These are phyloP conservation scores for Neostapfia colusana DNA, from an alignment of 176 grass and related monocot genomes.

Conservation along the genomic window DNA sequence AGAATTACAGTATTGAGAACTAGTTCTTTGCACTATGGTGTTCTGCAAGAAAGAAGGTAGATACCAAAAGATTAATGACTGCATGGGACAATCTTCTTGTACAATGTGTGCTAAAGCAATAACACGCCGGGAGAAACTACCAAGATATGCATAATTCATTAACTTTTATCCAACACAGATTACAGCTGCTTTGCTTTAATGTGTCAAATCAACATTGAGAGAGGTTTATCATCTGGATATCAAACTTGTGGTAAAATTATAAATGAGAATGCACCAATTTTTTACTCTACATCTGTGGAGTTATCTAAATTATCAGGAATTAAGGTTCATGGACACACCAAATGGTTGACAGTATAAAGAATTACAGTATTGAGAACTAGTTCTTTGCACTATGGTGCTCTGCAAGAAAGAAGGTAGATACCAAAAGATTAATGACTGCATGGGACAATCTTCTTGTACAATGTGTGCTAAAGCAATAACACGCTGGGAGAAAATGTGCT, in stretches of 20 bases:
- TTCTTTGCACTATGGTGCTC: neutral
- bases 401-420: neutral
- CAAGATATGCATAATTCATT: neutral
- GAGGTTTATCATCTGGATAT: neutral
- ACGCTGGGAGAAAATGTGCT: neutral
- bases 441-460: neutral
- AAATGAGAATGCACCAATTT: neutral
- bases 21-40: neutral
- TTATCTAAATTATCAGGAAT: neutral
- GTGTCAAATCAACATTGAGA: neutral
- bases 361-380: neutral
- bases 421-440: neutral
- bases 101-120: neutral
- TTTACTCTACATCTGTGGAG: neutral
- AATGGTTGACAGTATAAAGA: neutral
- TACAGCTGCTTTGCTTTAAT: constrained; percentile 4
- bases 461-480: neutral
- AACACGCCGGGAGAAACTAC: neutral
- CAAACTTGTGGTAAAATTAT: neutral
- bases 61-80: neutral
- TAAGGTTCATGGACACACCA: neutral
- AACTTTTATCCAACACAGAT: neutral
- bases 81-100: neutral
- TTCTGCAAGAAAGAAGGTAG: neutral
- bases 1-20: neutral